Evolutionary conservation across 345 rosid species (phyloP).

Genomic region (Eucalyptus rudis): DNA sequence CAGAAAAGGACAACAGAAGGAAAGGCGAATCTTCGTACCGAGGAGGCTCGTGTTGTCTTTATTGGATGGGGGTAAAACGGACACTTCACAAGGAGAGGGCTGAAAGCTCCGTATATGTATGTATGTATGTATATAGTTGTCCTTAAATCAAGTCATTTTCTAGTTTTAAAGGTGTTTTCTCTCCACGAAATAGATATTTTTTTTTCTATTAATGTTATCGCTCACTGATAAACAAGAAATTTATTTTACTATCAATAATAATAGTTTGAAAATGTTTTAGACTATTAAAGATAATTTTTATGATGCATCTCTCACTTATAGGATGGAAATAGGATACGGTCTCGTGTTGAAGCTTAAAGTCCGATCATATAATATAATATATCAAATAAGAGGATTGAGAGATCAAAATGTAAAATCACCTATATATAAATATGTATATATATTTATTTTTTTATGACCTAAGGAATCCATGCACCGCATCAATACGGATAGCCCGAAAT

Average conservation of each 20-base stretch:
- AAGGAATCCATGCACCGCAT: too few relatives aligned
- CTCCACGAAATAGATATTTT: too few relatives aligned
- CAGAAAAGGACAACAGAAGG: neutral
- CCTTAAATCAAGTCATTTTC: neutral
- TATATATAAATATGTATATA: too few relatives aligned
- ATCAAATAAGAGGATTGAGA: fast-evolving
- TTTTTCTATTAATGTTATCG: too few relatives aligned
- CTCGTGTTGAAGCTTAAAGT: neutral
- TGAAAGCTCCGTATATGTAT: too few relatives aligned
- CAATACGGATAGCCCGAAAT: too few relatives aligned
- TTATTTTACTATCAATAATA: neutral
- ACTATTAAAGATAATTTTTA: neutral
- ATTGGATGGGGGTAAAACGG: neutral
- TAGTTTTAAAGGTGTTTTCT: too few relatives aligned
- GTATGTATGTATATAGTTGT: too few relatives aligned
- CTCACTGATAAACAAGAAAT: fast-evolving
- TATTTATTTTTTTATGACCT: too few relatives aligned
- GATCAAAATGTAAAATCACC: neutral
- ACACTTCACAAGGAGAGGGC: neutral
- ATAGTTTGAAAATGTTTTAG: too few relatives aligned
- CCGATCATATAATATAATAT: neutral
- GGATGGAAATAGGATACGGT: too few relatives aligned
- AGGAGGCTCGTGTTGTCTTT: neutral
- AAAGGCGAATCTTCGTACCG: neutral
- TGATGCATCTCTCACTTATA: neutral